Evolutionary conservation across 2,329 filamentous ascomycete genomes (phyloP), one percentile per base, ranked within the genome.

Genomic region (Septoria petroselini): DNA sequence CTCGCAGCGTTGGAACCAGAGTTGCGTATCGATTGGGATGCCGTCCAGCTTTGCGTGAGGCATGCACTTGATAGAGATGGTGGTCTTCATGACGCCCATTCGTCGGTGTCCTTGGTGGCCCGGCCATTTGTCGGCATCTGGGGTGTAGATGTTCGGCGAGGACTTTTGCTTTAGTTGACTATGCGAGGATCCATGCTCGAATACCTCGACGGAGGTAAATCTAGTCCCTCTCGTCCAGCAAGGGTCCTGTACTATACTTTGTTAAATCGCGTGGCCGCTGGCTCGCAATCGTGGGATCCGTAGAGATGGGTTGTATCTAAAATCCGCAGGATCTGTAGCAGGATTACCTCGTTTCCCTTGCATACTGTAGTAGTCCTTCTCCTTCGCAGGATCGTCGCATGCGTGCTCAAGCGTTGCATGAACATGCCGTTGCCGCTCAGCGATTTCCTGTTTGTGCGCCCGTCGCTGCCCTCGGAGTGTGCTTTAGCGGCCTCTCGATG

Each of bases 1-100:
- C 43, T 39, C 14, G 25, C 17, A 47, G 27, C 14, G 42, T 35
- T 27, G 48, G 35, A 34, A 45, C 34, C 29, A 51, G 35, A 41
- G 35, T 46, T 18, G 30, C 48, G 41, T 39, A 39, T 33, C 43
- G 43, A 38, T 47, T 47, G 7, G 43, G 43, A 40, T 47, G 43
- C 17, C 43, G 25, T 30, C 43, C 43, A 33, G 43, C 35, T 47
- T 27, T 38, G 43, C 35, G 43, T 27, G 25, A 19, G 14, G 34
- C 15, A 30, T 21, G 34, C 43, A 40, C 27, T 39, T 33, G 43
- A 39, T 34, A 34, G 38, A 25, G 21, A 21, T 15, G 23, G 27
- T 23, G 38, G 33, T 30, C 34, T 40, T 39, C 34, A 39, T 39
- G 43, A 40, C 34, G 34, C 31, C 19, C 35, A 9, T 47, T 19